Base-by-base conservation (phyloP, 805 yeast species). In the Candida mattraensis region DNA sequence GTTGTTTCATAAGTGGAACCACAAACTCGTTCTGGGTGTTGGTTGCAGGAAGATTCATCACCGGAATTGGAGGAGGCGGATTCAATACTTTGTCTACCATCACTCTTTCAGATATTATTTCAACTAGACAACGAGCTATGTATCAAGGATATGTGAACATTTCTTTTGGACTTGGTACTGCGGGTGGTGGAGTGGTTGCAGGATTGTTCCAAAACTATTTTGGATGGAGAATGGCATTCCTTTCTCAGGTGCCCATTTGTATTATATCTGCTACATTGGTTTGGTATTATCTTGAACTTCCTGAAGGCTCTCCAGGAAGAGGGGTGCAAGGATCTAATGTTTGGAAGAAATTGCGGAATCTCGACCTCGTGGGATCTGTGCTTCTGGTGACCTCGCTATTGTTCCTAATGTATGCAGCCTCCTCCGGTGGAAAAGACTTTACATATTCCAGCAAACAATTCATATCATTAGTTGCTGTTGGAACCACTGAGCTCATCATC, bases 141-240 rank as follows among this genome's bases (percentile, higher is more conserved):
- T 86, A 76, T 58, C 96, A 88, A 55, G 96, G 96, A 0, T 56
- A 84, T 33, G 83, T 83, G 22, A 87, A 87, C 56, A 67, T 87
- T 13, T 78, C 77, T 26, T 88, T 74, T 53, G 91, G 88, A 10
- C 54, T 78, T 13, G 96, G 96, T 4, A 80, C 87, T 2, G 80
- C 83, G 0, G 56, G 72, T 30, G 94, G 94, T 11, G 89, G 88
- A 2, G 54, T 74, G 3, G 51, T 77, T 26, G 84, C 83, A 18
- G 87, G 88, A 2, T 44, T 71, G 15, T 60, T 80, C 33, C 70
- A 80, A 20, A 61, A 64, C 7, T 55, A 49, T 27, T 58, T 68
- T 27, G 85, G 86, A 10, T 85, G 94, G 95, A 66, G 88, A 54
- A 66, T 64, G 61, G 77, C 81, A 2, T 78, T 78, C 50, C 46